Conservation (phyloP, 2,329 filamentous ascomycete genomes). For the Nannizziopsis arthrosporioides region DNA sequence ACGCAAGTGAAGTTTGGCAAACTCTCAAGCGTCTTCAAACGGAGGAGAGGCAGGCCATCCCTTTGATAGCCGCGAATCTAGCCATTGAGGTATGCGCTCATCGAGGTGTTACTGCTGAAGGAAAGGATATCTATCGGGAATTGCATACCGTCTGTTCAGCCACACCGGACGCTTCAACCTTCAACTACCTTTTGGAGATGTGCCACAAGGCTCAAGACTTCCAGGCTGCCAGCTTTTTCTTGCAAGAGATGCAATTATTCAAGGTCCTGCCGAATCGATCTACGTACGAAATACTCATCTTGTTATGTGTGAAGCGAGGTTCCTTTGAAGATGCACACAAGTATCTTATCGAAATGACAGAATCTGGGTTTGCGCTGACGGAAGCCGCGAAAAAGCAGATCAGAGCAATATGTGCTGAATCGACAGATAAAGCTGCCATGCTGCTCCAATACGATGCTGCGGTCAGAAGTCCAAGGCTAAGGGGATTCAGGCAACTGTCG, state of each 20-base stretch:
- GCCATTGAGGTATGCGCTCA: slow-evolving; percentile 43
- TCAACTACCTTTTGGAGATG: slow-evolving; percentile 48
- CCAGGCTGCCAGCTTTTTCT: slow-evolving; percentile 49
- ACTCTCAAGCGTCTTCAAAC: slow-evolving; percentile 46
- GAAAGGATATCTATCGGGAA: slow-evolving; percentile 50
- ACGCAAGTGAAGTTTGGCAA: slow-evolving; percentile 42
- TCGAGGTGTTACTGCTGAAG: slow-evolving; percentile 37
- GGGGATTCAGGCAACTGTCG: not conserved
- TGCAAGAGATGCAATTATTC: slow-evolving; percentile 49
- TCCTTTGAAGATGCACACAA: slow-evolving; percentile 29
- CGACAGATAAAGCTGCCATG: slow-evolving; percentile 24
- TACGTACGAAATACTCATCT: slow-evolving; percentile 52
- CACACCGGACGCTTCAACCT: slow-evolving; percentile 40
- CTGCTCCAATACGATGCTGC: slow-evolving; percentile 23
- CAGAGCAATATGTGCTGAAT: slow-evolving; percentile 20
- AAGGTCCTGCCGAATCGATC: slow-evolving; percentile 43
- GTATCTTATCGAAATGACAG: slow-evolving; percentile 29
- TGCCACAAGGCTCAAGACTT: slow-evolving; percentile 38
- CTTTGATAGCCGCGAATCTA: slow-evolving; percentile 36
- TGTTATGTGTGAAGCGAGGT: slow-evolving; percentile 41
- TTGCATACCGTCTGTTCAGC: slow-evolving; percentile 42
- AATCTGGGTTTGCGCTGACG: slow-evolving; percentile 22
- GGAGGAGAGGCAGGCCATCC: slow-evolving; percentile 38
- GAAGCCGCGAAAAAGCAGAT: slow-evolving; percentile 21
- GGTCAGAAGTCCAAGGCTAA: slow-evolving; percentile 16